Percentiles rank a stretch among this genome's conserved stretches.
Conservation (phyloP, 805 yeast species). For the Spathaspora hagerdaliae region DNA sequence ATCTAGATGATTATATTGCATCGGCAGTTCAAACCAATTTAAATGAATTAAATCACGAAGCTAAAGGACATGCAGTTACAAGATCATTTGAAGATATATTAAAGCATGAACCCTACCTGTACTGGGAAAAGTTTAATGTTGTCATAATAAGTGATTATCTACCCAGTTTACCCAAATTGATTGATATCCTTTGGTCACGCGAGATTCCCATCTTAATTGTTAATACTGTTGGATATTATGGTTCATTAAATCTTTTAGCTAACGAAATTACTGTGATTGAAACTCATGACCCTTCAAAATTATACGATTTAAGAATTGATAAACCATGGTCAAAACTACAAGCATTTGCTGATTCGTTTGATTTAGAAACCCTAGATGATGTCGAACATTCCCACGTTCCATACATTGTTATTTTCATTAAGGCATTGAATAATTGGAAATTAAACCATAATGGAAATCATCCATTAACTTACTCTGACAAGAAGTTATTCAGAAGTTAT, state of each 20-base stretch:
- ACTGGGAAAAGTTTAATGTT: slow-evolving; percentile 51
- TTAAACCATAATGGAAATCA: slow-evolving; percentile 20
- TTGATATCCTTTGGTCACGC: slow-evolving; percentile 36
- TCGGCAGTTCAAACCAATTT: slow-evolving; percentile 37
- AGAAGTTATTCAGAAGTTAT: slow-evolving; percentile 32
- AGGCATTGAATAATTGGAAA: slow-evolving; percentile 46
- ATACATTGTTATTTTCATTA: slow-evolving; percentile 56
- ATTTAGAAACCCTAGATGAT: slow-evolving; percentile 43
- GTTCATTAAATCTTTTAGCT: slow-evolving; percentile 49
- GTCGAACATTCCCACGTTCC: slow-evolving; percentile 63
- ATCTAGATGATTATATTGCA: slow-evolving; percentile 42
- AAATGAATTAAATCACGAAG: slow-evolving; percentile 60
- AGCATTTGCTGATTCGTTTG: slow-evolving; percentile 46
- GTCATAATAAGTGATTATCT: slow-evolving; percentile 39
- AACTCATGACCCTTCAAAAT: slow-evolving; percentile 60
- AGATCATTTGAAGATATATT: slow-evolving; percentile 11
- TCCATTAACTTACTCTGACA: slow-evolving; percentile 37
- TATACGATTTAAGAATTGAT: slow-evolving; percentile 65
- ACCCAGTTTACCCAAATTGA: slow-evolving; percentile 20
- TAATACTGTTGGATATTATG: slow-evolving; percentile 61
- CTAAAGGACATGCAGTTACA: slow-evolving; percentile 29
- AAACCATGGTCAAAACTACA: slow-evolving; percentile 69
- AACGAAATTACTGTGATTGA: slow-evolving; percentile 66
- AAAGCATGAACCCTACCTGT: slow-evolving; percentile 7
- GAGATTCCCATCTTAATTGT: slow-evolving; percentile 54